Evolutionary conservation across 2,329 filamentous ascomycete species (phyloP), one percentile per base, ranked within the genome.

Genomic region (Colletotrichum sp.): DNA sequence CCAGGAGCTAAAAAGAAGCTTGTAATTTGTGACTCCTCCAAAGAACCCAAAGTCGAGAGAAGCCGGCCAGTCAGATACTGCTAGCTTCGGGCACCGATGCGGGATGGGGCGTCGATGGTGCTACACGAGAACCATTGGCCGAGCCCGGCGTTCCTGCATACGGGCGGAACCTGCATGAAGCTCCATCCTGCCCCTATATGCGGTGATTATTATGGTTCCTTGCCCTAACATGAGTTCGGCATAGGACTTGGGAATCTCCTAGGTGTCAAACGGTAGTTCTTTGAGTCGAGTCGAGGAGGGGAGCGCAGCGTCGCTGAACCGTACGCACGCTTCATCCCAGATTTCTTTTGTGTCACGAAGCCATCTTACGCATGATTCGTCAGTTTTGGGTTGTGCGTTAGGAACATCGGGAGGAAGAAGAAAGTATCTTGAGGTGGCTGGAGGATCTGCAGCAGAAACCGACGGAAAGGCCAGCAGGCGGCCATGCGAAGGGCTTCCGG

Each of bases 61-160:
- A 36, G 22, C 30, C 29, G n/a, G 19, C 34, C 49, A n/a, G 49
- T 36, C 29, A 66, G 49, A 32, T 29, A 30, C 55, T 22, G 55
- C 25, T 44, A 52, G 34, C 59, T 62, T 25, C 19, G 55, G 27
- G 30, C 67, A 61, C 16, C 55, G 25, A 61, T 22, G 30, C 16
- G 52, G 27, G 34, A 62, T 39, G 74, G 69, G 63, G 63, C 63
- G 70, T n/a, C n/a, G 30, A 30, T 32, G 57, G 34, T 57, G 25
- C 30, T 71, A 16, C 16, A 57, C 67, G 32, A 34, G 44, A 61
- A 44, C 22, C 34, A 69, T 73, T 76, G 73, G 70, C 64, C 49
- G 39, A 65, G 70, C 59, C 64, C 30, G 27, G 32, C 34, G 74
- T 73, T 73, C 73, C 74, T 76, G 74, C 70, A 74, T 74, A 64